Evolutionary conservation across 1,284 basidiomycete species (phyloP).

Genomic region (Rhodotorula sp.): DNA sequence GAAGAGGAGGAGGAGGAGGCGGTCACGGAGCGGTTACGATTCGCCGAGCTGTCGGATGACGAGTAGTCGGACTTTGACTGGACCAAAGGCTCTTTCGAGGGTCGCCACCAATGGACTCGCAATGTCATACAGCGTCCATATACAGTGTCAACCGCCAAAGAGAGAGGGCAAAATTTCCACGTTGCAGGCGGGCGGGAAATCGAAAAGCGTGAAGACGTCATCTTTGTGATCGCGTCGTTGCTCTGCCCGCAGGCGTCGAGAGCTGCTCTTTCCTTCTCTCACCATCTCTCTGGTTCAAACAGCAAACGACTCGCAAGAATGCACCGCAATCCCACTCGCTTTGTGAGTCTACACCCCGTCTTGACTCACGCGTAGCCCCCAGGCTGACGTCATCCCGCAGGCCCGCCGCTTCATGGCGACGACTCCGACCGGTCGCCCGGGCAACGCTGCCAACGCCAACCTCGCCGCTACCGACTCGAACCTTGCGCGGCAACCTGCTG

Average conservation of each 20-base stretch:
- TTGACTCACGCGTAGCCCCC: too few relatives aligned
- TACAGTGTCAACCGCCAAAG: too few relatives aligned
- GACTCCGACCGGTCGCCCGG: conserved; percentile 13
- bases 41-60: conserved; percentile 33
- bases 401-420: conserved; percentile 14
- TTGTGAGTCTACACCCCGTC: too few relatives aligned
- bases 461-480: conserved; percentile 9
- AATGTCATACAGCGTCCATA: too few relatives aligned
- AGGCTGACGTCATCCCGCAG: too few relatives aligned
- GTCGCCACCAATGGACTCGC: too few relatives aligned
- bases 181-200: too few relatives aligned
- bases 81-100: too few relatives aligned
- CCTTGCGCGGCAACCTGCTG: conserved; percentile 3
- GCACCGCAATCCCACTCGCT: conserved; percentile 12
- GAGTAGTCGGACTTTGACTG: conserved; percentile 18
- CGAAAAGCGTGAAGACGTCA: too few relatives aligned
- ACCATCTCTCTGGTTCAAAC: not conserved
- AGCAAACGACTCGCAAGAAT: not conserved
- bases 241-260: too few relatives aligned
- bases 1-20: conserved; percentile 60
- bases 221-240: too few relatives aligned
- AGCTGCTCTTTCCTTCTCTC: not conserved
- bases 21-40: conserved; percentile 49
- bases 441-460: not conserved
- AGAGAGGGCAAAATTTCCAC: too few relatives aligned